Percentiles rank a stretch among this genome's conserved stretches.
Conservation (phyloP, 768 basidiomycete species). For the Phanerochaete sordida region DNA sequence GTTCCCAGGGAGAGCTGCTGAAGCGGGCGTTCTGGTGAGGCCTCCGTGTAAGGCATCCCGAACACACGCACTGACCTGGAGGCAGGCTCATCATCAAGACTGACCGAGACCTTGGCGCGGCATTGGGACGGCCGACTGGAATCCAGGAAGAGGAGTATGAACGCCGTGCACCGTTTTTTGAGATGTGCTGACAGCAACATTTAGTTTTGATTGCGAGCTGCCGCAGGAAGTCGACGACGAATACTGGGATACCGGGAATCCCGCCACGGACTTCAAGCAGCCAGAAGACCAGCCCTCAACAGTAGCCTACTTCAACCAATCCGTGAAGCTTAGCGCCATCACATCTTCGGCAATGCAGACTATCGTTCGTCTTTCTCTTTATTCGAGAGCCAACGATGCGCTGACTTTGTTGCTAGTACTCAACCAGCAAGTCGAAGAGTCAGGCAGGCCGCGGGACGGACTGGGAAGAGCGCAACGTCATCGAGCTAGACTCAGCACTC, state of each 20-base stretch:
- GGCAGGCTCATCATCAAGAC: constrained; percentile 40
- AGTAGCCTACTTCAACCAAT: constrained; percentile 54
- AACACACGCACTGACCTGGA: neutral
- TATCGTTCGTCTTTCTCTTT: constrained; percentile 39
- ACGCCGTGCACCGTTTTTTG: too few species aligned
- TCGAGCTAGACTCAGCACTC: constrained; percentile 58
- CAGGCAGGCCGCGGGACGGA: constrained; percentile 30
- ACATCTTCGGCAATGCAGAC: constrained; percentile 61
- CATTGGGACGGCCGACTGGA: constrained; percentile 58
- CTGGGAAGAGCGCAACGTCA: constrained; percentile 50
- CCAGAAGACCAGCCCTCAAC: constrained; percentile 47
- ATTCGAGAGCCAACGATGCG: neutral
- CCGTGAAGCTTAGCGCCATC: constrained; percentile 60
- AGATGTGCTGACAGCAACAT: neutral
- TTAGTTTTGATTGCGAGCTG: constrained; percentile 65
- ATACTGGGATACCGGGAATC: constrained; percentile 62
- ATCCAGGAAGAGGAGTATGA: constrained; percentile 72
- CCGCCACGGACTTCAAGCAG: constrained; percentile 53
- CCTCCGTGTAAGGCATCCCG: neutral
- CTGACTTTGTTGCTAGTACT: constrained; percentile 30
- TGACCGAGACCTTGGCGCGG: constrained; percentile 40
- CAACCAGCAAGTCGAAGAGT: constrained; percentile 40
- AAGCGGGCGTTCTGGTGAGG: constrained; percentile 73
- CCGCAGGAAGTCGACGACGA: constrained; percentile 77
- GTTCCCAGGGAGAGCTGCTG: constrained; percentile 65